Conservation (phyloP, 257 asterid species). For the Capsicum chinense region DNA sequence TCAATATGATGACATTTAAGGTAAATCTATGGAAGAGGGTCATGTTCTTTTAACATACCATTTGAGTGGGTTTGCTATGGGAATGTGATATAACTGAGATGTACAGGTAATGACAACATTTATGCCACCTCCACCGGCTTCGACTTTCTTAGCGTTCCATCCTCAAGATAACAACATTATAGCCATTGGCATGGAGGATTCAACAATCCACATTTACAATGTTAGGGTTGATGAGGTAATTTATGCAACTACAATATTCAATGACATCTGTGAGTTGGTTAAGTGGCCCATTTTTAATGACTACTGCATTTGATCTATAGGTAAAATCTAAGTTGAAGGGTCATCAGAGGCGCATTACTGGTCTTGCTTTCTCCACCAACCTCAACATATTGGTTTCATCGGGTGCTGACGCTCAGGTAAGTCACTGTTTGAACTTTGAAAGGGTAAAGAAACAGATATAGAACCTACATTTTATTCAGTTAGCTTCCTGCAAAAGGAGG, state of each 20-base stretch:
- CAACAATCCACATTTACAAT: slow-evolving; percentile 92
- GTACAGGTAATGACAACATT: slow-evolving; percentile 90
- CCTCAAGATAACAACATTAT: slow-evolving; percentile 95
- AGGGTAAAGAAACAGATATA: neutral
- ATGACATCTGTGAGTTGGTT: slow-evolving; percentile 21
- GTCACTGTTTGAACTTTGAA: slow-evolving; percentile 5
- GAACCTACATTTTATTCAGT: neutral
- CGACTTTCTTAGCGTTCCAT: slow-evolving; percentile 93
- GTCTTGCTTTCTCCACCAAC: slow-evolving; percentile 86
- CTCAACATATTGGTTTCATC: slow-evolving; percentile 88
- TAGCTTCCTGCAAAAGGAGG: neutral
- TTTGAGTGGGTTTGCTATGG: slow-evolving; percentile 24
- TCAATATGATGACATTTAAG: slow-evolving; percentile 87
- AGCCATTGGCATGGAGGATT: slow-evolving; percentile 98
- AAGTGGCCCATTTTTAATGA: slow-evolving; percentile 1
- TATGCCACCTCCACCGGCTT: slow-evolving; percentile 97
- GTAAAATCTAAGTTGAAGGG: slow-evolving; percentile 84
- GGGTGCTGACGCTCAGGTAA: slow-evolving; percentile 95
- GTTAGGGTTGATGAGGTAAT: slow-evolving; percentile 93
- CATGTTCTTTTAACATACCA: neutral
- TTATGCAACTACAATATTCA: slow-evolving; percentile 15
- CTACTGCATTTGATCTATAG: slow-evolving; percentile 39
- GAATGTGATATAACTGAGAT: slow-evolving; percentile 26
- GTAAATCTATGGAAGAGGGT: slow-evolving; percentile 40
- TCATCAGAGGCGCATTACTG: slow-evolving; percentile 90